These are phyloP conservation scores for Apiospora phragmitis DNA, from an alignment of 2,329 filamentous ascomycete species.

Conservation along the genomic window DNA sequence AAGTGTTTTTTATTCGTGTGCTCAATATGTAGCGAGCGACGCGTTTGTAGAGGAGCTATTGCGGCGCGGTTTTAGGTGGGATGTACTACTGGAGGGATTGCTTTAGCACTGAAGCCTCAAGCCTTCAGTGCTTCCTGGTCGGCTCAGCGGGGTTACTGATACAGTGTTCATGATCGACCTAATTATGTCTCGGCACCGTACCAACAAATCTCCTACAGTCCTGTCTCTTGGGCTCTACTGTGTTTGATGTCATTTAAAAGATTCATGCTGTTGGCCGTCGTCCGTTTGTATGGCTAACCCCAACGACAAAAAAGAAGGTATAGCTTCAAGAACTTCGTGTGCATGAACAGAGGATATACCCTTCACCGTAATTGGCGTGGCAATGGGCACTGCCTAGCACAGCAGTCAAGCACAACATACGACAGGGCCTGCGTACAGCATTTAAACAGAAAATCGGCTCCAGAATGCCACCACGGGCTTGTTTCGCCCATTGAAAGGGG, in stretches of 20 bases:
- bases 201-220: background rate
- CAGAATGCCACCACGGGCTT: background rate
- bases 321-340: background rate
- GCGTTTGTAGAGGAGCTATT: background rate
- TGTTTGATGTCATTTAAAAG: background rate
- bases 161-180: background rate
- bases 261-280: background rate
- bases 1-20: background rate
- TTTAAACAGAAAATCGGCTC: background rate
- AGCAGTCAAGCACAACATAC: background rate
- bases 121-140: background rate
- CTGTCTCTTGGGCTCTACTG: background rate
- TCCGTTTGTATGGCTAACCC: background rate
- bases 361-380: background rate
- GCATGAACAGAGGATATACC: background rate
- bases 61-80: background rate
- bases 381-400: background rate
- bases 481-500: background rate
- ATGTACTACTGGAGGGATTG: background rate
- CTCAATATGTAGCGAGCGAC: background rate
- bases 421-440: background rate
- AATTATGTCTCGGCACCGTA: slow-evolving; percentile 3
- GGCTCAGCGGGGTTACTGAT: background rate
- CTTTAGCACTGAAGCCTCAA: background rate
- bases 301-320: background rate